Evolutionary conservation across 805 yeast genomes (phyloP), one percentile per base, ranked within the genome.

Genomic region (Pichia membranifaciens): DNA sequence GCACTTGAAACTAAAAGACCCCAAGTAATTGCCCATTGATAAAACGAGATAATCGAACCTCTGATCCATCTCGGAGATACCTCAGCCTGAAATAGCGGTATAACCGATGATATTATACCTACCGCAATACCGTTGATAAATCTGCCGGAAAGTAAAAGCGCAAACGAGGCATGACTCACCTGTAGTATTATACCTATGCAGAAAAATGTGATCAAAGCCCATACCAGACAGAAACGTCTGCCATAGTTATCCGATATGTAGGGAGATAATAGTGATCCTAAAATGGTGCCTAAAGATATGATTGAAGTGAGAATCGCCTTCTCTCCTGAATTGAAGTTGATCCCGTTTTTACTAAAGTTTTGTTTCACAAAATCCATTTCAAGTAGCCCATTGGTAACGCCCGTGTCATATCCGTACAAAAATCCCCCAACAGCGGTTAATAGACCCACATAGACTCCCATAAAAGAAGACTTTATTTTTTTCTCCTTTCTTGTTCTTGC

Each of bases 11-110:
- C 81, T 28, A 85, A 60, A 21, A 85, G 67, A 0, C 95, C 95
- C 93, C 93, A 85, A 0, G 95, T 87, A 50, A 87, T 84, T 12
- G 95, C 93, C 91, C 95, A 87, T 64, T 86, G 95, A 62, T 85
- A 86, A 1, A 86, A 77, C 45, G 84, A 84, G 48, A 84, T 87
- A 60, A 85, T 78, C 2, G 90, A 81, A 54, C 95, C 93, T 72
- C 95, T 75, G 38, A 84, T 78, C 75, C 82, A 78, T 61, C 81
- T 83, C 1, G 88, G 89, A 0, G 91, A 82, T 0, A 89, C 82
- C 62, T 86, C 95, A 16, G 93, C 87, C 65, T 86, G 95, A 58
- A 84, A 86, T 41, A 84, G 65, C 1, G 95, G 95, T 1, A 84
- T 88, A 38, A 82, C 84, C 15, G 93, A 93, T 3, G 90, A 83